A percentile compares a stretch with the other conserved stretches of the same genome.
Evolutionary conservation across 495 filamentous ascomycete species (phyloP).

Genomic region (Oidiodendron maius): DNA sequence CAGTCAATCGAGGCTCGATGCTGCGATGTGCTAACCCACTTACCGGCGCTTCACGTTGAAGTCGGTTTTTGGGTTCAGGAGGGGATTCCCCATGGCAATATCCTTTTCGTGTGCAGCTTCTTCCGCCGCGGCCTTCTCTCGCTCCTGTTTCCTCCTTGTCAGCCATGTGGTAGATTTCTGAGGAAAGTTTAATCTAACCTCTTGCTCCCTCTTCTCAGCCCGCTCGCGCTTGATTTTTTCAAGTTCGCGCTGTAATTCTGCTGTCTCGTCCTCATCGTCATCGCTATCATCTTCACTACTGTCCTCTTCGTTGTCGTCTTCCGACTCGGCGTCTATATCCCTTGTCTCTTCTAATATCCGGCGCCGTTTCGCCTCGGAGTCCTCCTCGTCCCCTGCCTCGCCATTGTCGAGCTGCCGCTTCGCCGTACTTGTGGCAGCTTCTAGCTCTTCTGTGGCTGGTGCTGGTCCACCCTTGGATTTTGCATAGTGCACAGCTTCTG

Average conservation of each 20-base stretch:
- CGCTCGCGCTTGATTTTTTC: slow-evolving; percentile 93
- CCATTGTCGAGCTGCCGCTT: slow-evolving; percentile 63
- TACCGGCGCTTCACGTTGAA: slow-evolving; percentile 66
- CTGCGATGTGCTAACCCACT: slow-evolving; percentile 12
- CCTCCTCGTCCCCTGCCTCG: slow-evolving; percentile 51
- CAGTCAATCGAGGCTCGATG: slow-evolving; percentile 26
- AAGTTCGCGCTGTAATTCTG: slow-evolving; percentile 83
- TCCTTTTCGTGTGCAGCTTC: slow-evolving; percentile 78
- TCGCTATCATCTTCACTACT: slow-evolving; percentile 72
- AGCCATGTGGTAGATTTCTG: background rate
- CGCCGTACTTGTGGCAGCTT: slow-evolving; percentile 30
- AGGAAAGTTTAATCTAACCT: slow-evolving; percentile 42
- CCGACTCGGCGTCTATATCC: slow-evolving; percentile 87
- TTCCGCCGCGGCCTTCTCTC: slow-evolving; percentile 68
- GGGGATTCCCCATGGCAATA: slow-evolving; percentile 87
- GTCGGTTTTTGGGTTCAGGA: slow-evolving; percentile 69
- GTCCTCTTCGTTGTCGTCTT: slow-evolving; percentile 55
- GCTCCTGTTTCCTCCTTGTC: slow-evolving; percentile 45
- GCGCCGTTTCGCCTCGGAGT: slow-evolving; percentile 76
- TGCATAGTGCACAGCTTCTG: slow-evolving; percentile 81
- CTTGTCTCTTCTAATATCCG: slow-evolving; percentile 83
- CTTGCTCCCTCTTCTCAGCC: slow-evolving; percentile 75
- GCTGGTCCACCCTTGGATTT: slow-evolving; percentile 63
- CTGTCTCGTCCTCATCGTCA: slow-evolving; percentile 84
- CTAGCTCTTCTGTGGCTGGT: slow-evolving; percentile 30